Conservation (phyloP, 352 stramenopile species). For the Nothophytophthora sp. region DNA sequence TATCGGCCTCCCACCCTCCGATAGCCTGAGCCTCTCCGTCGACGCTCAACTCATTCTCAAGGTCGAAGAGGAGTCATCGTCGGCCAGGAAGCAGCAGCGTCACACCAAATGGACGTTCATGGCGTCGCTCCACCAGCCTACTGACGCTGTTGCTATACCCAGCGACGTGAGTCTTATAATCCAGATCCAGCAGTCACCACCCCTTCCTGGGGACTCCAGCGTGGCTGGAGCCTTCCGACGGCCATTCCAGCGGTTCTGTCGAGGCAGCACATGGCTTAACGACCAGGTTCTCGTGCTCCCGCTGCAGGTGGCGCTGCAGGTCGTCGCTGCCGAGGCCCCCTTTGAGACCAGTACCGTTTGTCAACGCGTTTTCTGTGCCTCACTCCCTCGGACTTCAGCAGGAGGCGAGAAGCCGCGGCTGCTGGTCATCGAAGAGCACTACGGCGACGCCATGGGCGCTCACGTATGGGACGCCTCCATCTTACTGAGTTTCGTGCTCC, state of each 20-base stretch:
- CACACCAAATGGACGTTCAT: slow-evolving; percentile 12
- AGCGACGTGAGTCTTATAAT: slow-evolving; percentile 4
- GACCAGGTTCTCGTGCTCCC: slow-evolving; percentile 37
- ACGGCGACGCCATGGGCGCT: slow-evolving; percentile 65
- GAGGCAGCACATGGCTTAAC: slow-evolving; percentile 28
- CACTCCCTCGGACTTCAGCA: background rate
- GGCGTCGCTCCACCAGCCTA: background rate
- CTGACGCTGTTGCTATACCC: background rate
- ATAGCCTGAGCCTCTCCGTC: slow-evolving; percentile 3
- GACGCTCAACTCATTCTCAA: slow-evolving; percentile 4
- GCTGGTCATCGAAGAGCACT: slow-evolving; percentile 55
- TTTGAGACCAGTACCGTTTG: slow-evolving; percentile 14
- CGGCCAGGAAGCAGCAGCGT: background rate
- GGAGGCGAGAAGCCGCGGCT: background rate
- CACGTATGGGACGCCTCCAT: slow-evolving; percentile 74
- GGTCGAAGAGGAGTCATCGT: background rate
- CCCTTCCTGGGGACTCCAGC: background rate
- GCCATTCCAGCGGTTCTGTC: slow-evolving; percentile 38
- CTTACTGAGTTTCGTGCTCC: slow-evolving; percentile 42
- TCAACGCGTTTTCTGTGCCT: slow-evolving; percentile 6
- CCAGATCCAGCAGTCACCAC: slow-evolving; percentile 1
- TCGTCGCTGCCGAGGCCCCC: background rate
- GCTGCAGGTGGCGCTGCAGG: slow-evolving; percentile 21
- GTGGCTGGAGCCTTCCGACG: background rate
- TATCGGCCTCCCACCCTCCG: background rate